Evolutionary conservation across 164 flowering plant species (phyloP).

Genomic region (Echeveria elegans): DNA sequence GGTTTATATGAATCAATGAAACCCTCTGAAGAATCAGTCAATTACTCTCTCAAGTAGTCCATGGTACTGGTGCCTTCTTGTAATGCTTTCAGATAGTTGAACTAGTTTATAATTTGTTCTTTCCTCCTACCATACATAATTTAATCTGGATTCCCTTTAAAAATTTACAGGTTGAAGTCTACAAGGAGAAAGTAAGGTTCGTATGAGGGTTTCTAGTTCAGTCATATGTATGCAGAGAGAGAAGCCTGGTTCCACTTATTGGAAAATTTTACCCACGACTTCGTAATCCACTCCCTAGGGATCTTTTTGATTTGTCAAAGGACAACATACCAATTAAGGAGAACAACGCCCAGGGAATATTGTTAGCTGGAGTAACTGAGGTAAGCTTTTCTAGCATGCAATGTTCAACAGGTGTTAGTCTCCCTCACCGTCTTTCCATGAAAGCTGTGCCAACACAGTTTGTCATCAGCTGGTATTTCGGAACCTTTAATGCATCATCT

Average conservation of each 20-base stretch:
- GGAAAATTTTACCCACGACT: neutral
- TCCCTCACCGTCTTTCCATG: neutral
- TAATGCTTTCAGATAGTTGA: neutral
- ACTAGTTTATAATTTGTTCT: neutral
- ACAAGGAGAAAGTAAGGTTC: slow-evolving; percentile 93
- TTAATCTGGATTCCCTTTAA: neutral
- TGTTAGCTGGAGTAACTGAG: slow-evolving; percentile 68
- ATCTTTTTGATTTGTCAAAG: slow-evolving; percentile 75
- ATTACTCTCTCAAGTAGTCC: slow-evolving; percentile 57
- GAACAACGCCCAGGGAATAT: slow-evolving; percentile 49
- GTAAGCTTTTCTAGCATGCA: slow-evolving; percentile 22
- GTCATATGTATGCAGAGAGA: neutral
- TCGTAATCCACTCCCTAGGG: slow-evolving; percentile 33
- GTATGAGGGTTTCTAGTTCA: slow-evolving; percentile 10
- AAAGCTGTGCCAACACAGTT: neutral
- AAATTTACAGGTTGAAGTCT: slow-evolving; percentile 65
- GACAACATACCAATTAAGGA: slow-evolving; percentile 82
- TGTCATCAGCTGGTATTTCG: neutral
- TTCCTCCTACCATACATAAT: neutral
- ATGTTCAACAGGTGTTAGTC: too few species aligned
- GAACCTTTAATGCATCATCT: too few species aligned
- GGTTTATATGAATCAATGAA: slow-evolving; percentile 42
- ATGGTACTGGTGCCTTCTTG: slow-evolving; percentile 40
- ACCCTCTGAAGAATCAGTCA: slow-evolving; percentile 26
- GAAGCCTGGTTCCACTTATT: neutral